phyloP scores from a whole-genome alignment of 805 yeast genomes.

The Yarrowia sp. region DNA sequence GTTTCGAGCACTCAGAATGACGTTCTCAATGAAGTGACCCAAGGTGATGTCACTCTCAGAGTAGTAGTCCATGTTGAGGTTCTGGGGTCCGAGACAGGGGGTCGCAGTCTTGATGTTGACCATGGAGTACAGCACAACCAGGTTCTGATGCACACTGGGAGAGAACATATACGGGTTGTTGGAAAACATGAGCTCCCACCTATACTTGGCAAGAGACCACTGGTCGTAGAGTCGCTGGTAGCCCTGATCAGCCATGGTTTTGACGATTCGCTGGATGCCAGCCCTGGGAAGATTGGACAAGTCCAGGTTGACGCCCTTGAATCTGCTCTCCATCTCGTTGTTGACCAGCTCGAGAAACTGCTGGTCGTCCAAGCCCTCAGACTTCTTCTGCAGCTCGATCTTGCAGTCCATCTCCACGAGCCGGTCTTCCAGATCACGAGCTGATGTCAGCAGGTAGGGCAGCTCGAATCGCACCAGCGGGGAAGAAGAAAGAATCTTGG shows the following conservation, averaged over 20 bases:
- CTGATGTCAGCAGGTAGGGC: conserved; percentile 60
- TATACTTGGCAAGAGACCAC: conserved; percentile 47
- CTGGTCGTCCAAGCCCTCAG: conserved; percentile 8
- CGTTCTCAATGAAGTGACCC: conserved; percentile 83
- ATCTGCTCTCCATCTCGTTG: conserved; percentile 15
- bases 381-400: conserved; percentile 25
- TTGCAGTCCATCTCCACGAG: conserved; percentile 33
- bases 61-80: conserved; percentile 80
- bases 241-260: conserved; percentile 37
- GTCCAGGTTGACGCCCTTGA: background rate
- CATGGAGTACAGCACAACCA: conserved; percentile 74
- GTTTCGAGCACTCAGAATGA: conserved; percentile 62
- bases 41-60: conserved; percentile 87
- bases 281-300: conserved; percentile 42
- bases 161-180: conserved; percentile 59
- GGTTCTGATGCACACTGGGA: conserved; percentile 72
- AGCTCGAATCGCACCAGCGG: conserved; percentile 75
- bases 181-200: conserved; percentile 64
- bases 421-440: conserved; percentile 51
- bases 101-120: conserved; percentile 81
- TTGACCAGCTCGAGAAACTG: conserved; percentile 26
- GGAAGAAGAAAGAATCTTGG: conserved; percentile 71
- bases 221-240: conserved; percentile 38
- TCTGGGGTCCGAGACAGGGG: conserved; percentile 89
- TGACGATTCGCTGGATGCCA: conserved; percentile 44